These are phyloP conservation scores for Deinandra increscens DNA, from an alignment of 129 eudicot genomes.

Conservation along the genomic window DNA sequence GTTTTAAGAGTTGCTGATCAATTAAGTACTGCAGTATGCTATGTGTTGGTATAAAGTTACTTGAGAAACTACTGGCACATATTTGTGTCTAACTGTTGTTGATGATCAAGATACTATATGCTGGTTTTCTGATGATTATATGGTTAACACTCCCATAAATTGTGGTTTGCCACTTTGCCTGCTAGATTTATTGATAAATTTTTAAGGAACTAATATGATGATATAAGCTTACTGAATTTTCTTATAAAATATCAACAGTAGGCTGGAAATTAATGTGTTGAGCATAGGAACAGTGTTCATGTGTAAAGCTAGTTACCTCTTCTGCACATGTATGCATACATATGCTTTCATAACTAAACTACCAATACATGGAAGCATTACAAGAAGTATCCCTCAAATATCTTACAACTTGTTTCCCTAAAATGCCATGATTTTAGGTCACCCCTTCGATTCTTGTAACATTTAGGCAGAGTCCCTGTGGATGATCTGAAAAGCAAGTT, in stretches of 20 bases:
- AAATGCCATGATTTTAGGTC: slow-evolving; percentile 1
- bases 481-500: background rate
- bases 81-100: background rate
- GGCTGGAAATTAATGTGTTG: background rate
- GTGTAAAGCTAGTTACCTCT: background rate
- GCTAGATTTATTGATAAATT: background rate
- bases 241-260: background rate
- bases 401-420: slow-evolving; percentile 12
- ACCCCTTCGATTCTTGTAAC: background rate
- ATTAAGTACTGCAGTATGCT: background rate
- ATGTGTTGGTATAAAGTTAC: background rate
- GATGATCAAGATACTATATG: background rate
- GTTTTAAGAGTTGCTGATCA: background rate
- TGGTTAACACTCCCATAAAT: background rate
- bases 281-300: background rate
- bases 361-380: background rate
- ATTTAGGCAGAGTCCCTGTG: background rate
- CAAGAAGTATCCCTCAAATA: background rate
- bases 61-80: background rate
- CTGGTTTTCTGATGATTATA: slow-evolving; percentile 5
- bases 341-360: background rate
- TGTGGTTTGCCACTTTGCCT: slow-evolving; percentile 7
- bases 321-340: background rate
- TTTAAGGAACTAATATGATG: slow-evolving; percentile 1
- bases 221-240: background rate